A percentile compares a stretch with the other conserved stretches of the same genome.
These are phyloP conservation scores for Neonectria magnoliae DNA, from an alignment of 2,329 filamentous ascomycete genomes.

Conservation along the genomic window DNA sequence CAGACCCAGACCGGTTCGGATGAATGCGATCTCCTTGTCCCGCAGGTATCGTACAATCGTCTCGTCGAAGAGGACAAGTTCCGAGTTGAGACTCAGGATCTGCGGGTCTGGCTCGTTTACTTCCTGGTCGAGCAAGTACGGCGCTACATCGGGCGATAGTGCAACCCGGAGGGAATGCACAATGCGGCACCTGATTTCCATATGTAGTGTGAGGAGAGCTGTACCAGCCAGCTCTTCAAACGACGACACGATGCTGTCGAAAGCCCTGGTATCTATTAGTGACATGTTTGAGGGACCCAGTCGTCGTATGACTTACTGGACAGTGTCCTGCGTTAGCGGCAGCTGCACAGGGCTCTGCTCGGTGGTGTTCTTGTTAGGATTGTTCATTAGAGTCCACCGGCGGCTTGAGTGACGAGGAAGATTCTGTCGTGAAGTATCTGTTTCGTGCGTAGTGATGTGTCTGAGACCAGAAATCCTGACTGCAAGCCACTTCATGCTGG, in stretches of 20 bases:
- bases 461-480: slow-evolving; percentile 84
- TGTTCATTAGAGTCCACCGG: slow-evolving; percentile 84
- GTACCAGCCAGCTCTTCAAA: slow-evolving; percentile 83
- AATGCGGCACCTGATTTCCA: slow-evolving; percentile 87
- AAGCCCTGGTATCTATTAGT: slow-evolving; percentile 65
- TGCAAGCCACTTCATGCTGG: slow-evolving; percentile 97
- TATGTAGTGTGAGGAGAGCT: slow-evolving; percentile 85
- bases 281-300: not conserved
- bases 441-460: slow-evolving; percentile 80
- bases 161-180: slow-evolving; percentile 78
- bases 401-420: slow-evolving; percentile 69
- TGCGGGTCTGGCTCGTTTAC: slow-evolving; percentile 81
- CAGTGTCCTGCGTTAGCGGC: slow-evolving; percentile 87
- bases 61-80: slow-evolving; percentile 88
- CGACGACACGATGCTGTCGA: slow-evolving; percentile 86
- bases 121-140: slow-evolving; percentile 74
- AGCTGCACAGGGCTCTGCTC: slow-evolving; percentile 79
- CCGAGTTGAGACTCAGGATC: slow-evolving; percentile 84
- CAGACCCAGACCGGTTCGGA: slow-evolving; percentile 78
- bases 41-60: slow-evolving; percentile 79
- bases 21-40: slow-evolving; percentile 75
- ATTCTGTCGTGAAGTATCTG: slow-evolving; percentile 69
- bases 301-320: slow-evolving; percentile 65
- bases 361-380: slow-evolving; percentile 65
- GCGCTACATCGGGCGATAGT: slow-evolving; percentile 68